Evolutionary conservation across 2,329 filamentous ascomycete species (phyloP).

Genomic region (Tolypocladium capitatum): DNA sequence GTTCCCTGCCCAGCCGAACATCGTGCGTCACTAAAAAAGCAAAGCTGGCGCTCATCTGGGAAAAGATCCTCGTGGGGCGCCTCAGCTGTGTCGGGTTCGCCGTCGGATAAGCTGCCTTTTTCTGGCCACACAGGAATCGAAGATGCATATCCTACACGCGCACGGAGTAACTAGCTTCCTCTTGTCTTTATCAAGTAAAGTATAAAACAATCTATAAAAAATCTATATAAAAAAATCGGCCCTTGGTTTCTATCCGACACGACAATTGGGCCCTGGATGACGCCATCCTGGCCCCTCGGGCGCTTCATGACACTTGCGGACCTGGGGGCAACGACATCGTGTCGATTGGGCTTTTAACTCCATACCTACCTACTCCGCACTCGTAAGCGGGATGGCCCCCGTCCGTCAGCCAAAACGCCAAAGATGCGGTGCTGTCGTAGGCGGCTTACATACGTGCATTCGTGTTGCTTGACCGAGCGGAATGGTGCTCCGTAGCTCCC

Average conservation of each 20-base stretch:
- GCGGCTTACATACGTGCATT: not conserved
- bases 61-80: not conserved
- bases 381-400: no score
- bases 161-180: no score
- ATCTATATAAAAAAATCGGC: not conserved
- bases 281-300: not conserved
- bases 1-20: not conserved
- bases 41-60: not conserved
- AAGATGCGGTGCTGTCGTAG: not conserved
- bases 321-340: no score
- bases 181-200: no score
- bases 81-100: not conserved
- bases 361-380: no score
- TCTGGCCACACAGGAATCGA: not conserved
- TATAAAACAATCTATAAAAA: no score
- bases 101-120: not conserved
- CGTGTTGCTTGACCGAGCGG: not conserved
- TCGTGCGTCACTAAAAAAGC: not conserved
- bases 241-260: not conserved
- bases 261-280: not conserved
- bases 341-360: no score
- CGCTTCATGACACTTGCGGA: no score
- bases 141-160: no score
- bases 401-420: not conserved
- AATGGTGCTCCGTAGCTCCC: no score